Conservation (phyloP, 169 alveolate species). For the Eimeria tenella region DNA sequence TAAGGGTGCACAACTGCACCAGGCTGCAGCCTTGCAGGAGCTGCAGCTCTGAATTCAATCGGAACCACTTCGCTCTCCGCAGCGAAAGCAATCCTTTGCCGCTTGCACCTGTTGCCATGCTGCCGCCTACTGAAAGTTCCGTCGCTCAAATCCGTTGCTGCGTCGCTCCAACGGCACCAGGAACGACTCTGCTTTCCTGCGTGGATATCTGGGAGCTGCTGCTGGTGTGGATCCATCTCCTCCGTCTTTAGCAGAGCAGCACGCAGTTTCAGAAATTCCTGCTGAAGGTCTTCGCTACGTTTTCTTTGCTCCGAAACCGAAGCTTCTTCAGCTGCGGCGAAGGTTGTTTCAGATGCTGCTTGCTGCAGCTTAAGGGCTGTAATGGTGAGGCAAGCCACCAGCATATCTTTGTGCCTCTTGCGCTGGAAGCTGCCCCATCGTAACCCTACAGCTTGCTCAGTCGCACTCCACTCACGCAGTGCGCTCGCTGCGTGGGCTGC, state of each 20-base stretch:
- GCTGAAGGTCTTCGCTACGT: not conserved
- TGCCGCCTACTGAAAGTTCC: not conserved
- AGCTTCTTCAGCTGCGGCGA: not conserved
- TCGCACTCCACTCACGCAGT: not conserved
- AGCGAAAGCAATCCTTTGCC: not conserved
- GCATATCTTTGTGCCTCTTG: slow-evolving; percentile 54
- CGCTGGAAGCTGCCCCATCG: slow-evolving; percentile 51
- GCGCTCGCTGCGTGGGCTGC: slow-evolving; percentile 62
- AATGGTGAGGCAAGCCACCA: slow-evolving; percentile 42
- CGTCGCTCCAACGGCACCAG: not conserved
- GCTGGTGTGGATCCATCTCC: not conserved
- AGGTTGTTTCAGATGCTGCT: not conserved
- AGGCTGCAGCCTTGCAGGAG: not conserved
- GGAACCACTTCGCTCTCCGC: not conserved
- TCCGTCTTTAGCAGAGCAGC: not conserved
- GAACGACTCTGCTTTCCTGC: not conserved
- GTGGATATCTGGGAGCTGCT: not conserved
- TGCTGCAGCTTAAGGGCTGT: slow-evolving; percentile 46
- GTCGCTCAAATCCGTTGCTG: not conserved
- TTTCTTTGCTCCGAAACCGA: not conserved
- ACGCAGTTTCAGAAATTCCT: slow-evolving; percentile 2
- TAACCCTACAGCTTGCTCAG: slow-evolving; percentile 34
- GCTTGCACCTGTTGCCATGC: slow-evolving; percentile 20
- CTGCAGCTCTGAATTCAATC: not conserved
- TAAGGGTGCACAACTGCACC: not conserved